Evolutionary conservation across 345 rosid species (phyloP).

Genomic region (Moringa oleifera): DNA sequence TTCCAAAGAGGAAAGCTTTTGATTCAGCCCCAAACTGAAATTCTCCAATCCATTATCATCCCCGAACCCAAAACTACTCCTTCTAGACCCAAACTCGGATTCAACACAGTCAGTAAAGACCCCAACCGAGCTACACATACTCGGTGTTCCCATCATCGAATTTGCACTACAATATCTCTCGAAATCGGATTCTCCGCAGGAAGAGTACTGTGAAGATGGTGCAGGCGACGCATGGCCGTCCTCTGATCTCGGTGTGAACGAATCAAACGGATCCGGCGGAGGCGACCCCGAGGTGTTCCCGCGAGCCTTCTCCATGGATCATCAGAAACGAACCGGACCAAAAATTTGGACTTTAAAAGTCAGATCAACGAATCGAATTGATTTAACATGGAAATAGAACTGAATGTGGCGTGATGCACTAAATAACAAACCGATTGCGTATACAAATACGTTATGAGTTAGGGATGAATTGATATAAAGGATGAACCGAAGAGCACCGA

Average conservation of each 20-base stretch:
- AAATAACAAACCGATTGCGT: too few species aligned
- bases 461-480: neutral
- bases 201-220: conserved; percentile 62
- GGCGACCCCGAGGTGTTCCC: conserved; percentile 29
- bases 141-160: conserved; percentile 76
- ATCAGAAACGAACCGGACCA: conserved; percentile 28
- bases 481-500: neutral
- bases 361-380: neutral
- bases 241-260: conserved; percentile 25
- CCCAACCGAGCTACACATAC: conserved; percentile 52
- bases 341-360: too few species aligned
- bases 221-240: conserved; percentile 39
- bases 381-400: neutral
- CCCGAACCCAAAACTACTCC: conserved; percentile 27
- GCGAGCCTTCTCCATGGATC: conserved; percentile 42
- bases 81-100: conserved; percentile 57
- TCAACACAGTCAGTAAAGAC: conserved; percentile 52
- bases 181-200: conserved; percentile 81
- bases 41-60: conserved; percentile 49
- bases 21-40: conserved; percentile 56
- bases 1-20: conserved; percentile 17
- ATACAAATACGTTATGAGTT: too few species aligned
- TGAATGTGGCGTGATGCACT: neutral
- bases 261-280: conserved; percentile 40
- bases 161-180: conserved; percentile 82